Base-by-base conservation (phyloP, 225 moss, liverwort and hornwort species). In the Bryoerythrophyllum caledonicum region DNA sequence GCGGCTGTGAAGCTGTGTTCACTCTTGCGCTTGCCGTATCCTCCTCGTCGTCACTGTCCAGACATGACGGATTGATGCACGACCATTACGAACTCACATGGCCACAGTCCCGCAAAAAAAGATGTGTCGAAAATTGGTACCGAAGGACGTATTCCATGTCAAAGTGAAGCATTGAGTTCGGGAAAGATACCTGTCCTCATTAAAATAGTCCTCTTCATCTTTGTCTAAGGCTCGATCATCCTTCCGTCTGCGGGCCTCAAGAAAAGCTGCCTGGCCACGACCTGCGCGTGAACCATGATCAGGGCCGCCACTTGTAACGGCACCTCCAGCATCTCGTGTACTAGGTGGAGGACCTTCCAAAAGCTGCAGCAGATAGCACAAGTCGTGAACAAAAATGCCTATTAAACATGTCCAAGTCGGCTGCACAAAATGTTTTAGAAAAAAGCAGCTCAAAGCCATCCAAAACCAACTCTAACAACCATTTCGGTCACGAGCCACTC, bases 181-280 rank as follows among this genome's bases (percentile, higher is more conserved):
- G 25, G 38, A 60, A 49, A 53, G 46, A 38, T 56, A 94, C 96
- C 96, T 94, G 68, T 96, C 96, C 81, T 94, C 92, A 26, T 92
- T 92, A 79, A 99, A 99, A 76, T 99, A 99, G 66, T 99, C 95
- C 66, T 99, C 99, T 79, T 99, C 99, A 77, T 99, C 99, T 82
- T 95, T 99, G 82, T 99, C 99, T 68, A 92, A 73, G 23, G 93
- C 95, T 77, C 99, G 87, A 58, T 99, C 99, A 79, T 99, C 95
- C 85, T 86, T 95, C 58, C 95, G 91, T 75, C 83, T 93, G 70
- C 95, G 87, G 40, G 82, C 74, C 67, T 95, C 97, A n/a, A 87
- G 58, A 44, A 86, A 78, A 67, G 88, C 88, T 20, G 62, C 60
- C 59, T 91, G 86, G 68, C 74, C 84, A 67, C 84, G 90, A 52